Conservation (phyloP, 129 eudicot genomes). For the Pulicaria dysenterica region DNA sequence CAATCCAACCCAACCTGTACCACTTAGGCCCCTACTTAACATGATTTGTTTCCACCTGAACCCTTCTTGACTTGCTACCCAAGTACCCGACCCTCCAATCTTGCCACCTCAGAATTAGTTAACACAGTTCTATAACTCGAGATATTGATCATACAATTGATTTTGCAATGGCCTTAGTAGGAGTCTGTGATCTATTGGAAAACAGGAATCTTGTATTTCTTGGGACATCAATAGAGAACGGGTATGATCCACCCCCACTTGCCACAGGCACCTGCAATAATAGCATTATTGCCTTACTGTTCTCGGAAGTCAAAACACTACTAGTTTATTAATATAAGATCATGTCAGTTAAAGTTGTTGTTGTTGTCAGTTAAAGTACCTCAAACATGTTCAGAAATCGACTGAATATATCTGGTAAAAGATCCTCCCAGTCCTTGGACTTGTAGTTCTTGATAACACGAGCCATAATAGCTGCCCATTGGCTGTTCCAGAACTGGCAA, state of each 20-base stretch:
- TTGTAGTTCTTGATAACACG: constrained; percentile 84
- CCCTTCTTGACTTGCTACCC: neutral
- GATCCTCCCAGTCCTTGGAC: constrained; percentile 68
- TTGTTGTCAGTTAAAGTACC: constrained; percentile 44
- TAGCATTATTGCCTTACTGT: neutral
- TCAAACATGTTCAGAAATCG: constrained; percentile 92
- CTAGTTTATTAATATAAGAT: neutral
- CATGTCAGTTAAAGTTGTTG: neutral
- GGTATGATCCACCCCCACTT: constrained; percentile 85
- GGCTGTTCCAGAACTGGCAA: constrained; percentile 98
- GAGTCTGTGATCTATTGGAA: constrained; percentile 76
- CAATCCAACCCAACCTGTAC: neutral
- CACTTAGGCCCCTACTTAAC: too few relatives aligned
- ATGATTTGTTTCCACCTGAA: neutral
- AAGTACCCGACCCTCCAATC: neutral
- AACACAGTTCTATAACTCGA: constrained; percentile 19
- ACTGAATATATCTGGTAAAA: constrained; percentile 72
- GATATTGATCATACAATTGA: constrained; percentile 67
- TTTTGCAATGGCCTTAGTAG: constrained; percentile 88
- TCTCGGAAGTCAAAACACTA: constrained; percentile 1
- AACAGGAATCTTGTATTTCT: constrained; percentile 93
- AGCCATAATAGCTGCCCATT: constrained; percentile 92
- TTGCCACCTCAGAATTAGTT: constrained; percentile 15
- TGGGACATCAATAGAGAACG: constrained; percentile 84
- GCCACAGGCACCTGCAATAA: constrained; percentile 91